phyloP scores from a whole-genome alignment of 1,284 basidiomycete species.

The Abortiporus biennis region DNA sequence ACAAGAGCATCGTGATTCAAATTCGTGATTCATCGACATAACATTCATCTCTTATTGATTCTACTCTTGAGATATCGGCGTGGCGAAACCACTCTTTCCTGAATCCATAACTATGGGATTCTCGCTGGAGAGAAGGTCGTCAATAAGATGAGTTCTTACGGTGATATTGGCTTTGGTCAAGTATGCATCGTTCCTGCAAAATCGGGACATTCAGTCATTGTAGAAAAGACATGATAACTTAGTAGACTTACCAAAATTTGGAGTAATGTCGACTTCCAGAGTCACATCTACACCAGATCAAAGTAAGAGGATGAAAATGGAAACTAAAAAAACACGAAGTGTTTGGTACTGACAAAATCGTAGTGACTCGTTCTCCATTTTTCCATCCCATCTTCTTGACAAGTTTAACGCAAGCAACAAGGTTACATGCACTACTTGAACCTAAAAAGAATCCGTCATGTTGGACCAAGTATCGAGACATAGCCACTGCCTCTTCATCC shows the following conservation, averaged over 20 bases:
- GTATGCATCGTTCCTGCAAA: constrained; percentile 74
- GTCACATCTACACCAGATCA: constrained; percentile 59
- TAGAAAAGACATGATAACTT: constrained; percentile 1
- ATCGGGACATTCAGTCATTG: constrained; percentile 6
- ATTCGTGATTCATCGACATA: too few relatives aligned
- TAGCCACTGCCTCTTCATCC: constrained; percentile 86
- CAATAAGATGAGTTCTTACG: constrained; percentile 46
- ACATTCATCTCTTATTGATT: neutral
- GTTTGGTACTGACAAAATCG: constrained; percentile 64
- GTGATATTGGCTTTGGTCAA: constrained; percentile 56
- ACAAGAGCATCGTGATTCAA: too few relatives aligned
- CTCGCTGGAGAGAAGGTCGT: constrained; percentile 35
- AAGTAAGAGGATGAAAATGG: neutral
- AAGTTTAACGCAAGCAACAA: constrained; percentile 83
- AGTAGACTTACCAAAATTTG: constrained; percentile 45
- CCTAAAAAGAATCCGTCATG: constrained; percentile 94
- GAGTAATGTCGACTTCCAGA: constrained; percentile 84
- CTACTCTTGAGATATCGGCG: neutral
- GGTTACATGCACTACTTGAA: constrained; percentile 94
- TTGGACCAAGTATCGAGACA: constrained; percentile 85
- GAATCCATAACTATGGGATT: constrained; percentile 1
- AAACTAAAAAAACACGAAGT: too few relatives aligned
- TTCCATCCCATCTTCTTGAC: constrained; percentile 67
- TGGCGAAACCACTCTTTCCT: neutral
- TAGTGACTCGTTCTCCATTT: constrained; percentile 68